Evolutionary conservation across 2,329 filamentous ascomycete species (phyloP), one percentile per base, ranked within the genome.

Genomic region (Epichloe festucae): DNA sequence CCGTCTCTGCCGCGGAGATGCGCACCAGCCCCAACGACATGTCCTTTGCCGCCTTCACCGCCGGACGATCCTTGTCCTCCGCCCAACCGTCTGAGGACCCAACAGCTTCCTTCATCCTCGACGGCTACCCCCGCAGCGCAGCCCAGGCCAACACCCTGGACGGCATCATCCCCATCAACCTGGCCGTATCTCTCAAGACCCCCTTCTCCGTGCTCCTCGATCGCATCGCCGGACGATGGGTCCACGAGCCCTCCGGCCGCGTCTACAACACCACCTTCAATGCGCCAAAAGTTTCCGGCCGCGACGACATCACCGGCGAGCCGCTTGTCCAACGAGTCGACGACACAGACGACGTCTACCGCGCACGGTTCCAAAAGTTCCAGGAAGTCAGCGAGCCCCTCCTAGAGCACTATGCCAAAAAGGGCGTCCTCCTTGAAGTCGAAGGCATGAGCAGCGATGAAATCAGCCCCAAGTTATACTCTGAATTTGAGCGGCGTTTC

Each of bases 261-360:
- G 85, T 96, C 15, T 98, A 98, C 74, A 98, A 98, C 67, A 94
- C 89, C 2, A 83, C 83, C 0, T 98, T 95, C 73, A 89, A 97
- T 63, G 78, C 86, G 7, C 93, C 93, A 1, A 85, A 84, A 58
- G 81, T 90, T 1, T 70, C 81, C 0, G 91, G 93, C 27, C 79
- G 76, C 58, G 93, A 98, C 68, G 93, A 98, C 66, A 64, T 96
- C 46, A 98, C 93, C 0, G 93, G 93, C 15, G 93, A 98, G 65
- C 73, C 77, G 21, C 75, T 98, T 55, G 84, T 85, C 5, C 85
- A 94, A 65, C 77, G 93, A 51, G 75, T 84, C 7, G 93, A 98
- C 63, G 93, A 98, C 64, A 85, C 82, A 52, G 85, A 93, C 59
- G 84, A 88, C 47, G 86, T 91, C 15, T 98, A 94, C 79, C 83